phyloP scores from a whole-genome alignment of 768 basidiomycete species.

The Arthromyces matolae region DNA sequence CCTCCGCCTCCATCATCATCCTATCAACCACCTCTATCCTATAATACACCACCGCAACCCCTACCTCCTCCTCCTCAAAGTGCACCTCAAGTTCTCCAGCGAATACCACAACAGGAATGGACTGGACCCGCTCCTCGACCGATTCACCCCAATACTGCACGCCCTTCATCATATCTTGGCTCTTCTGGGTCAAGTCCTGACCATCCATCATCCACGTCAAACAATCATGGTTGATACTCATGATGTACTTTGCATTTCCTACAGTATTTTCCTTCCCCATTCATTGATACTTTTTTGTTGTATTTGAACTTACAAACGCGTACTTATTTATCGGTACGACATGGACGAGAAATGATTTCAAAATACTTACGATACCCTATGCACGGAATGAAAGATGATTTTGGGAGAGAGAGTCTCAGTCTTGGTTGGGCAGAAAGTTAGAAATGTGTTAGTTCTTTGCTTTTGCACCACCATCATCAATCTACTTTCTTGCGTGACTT shows the following conservation, averaged over 20 bases:
- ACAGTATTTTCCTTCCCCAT: conserved; percentile 22
- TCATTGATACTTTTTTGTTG: conserved; percentile 39
- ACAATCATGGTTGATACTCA: conserved; percentile 49
- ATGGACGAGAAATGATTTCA: conserved; percentile 56
- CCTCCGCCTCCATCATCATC: conserved; percentile 32
- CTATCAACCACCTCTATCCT: conserved; percentile 30
- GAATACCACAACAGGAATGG: conserved; percentile 38
- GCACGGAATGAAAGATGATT: conserved; percentile 25
- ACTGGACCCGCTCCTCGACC: conserved; percentile 38
- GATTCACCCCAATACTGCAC: conserved; percentile 32
- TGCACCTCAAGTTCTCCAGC: conserved; percentile 14
- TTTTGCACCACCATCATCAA: no score
- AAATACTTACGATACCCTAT: conserved; percentile 58
- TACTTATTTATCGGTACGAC: conserved; percentile 44
- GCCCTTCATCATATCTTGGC: conserved; percentile 51
- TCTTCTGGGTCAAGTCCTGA: conserved; percentile 42
- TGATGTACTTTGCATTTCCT: conserved; percentile 31
- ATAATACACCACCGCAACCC: conserved; percentile 41
- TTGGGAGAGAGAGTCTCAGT: conserved; percentile 5
- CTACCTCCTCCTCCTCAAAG: conserved; percentile 28
- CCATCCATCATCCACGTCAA: conserved; percentile 35
- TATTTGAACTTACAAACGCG: conserved; percentile 46
- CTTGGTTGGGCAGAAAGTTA: no score
- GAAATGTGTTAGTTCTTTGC: no score
- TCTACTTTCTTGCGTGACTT: no score